These are phyloP conservation scores for Ogataea zsoltii DNA, from an alignment of 805 yeast genomes.

Conservation along the genomic window DNA sequence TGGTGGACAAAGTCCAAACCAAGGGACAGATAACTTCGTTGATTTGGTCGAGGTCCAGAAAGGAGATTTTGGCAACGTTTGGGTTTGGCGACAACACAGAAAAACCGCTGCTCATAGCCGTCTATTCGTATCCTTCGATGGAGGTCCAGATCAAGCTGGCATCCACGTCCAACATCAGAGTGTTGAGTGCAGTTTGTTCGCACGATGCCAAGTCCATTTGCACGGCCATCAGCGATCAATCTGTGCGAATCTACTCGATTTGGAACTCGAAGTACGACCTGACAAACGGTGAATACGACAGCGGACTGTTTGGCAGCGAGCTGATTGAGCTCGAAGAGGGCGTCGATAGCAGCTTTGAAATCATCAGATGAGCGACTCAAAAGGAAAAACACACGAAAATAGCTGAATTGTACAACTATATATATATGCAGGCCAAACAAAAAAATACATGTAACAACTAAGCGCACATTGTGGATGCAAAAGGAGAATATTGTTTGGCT, in stretches of 20 bases:
- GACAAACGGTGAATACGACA: conserved; percentile 28
- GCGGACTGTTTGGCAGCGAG: conserved; percentile 55
- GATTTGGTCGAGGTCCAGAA: conserved; percentile 66
- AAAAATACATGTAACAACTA: conserved; percentile 3
- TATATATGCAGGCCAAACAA: conserved; percentile 6
- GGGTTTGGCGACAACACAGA: conserved; percentile 65
- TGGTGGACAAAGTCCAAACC: conserved; percentile 56
- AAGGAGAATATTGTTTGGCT: no score
- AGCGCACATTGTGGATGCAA: not conserved
- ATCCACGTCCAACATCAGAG: conserved; percentile 53
- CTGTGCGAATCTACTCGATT: conserved; percentile 69
- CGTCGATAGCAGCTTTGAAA: conserved; percentile 32
- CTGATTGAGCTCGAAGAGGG: conserved; percentile 63
- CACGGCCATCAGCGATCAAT: conserved; percentile 76
- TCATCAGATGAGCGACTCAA: conserved; percentile 25
- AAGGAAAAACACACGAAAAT: conserved; percentile 5
- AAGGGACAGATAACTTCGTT: conserved; percentile 78
- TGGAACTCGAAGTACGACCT: conserved; percentile 57
- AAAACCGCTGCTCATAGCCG: conserved; percentile 52
- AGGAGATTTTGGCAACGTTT: conserved; percentile 74
- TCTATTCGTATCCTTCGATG: conserved; percentile 71
- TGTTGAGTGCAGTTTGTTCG: conserved; percentile 64
- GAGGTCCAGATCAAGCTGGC: conserved; percentile 47
- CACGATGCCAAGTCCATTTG: conserved; percentile 66
- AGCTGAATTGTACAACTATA: conserved; percentile 8